phyloP scores from a whole-genome alignment of 1,139 yeast species.

The Meyerozyma sp. region DNA sequence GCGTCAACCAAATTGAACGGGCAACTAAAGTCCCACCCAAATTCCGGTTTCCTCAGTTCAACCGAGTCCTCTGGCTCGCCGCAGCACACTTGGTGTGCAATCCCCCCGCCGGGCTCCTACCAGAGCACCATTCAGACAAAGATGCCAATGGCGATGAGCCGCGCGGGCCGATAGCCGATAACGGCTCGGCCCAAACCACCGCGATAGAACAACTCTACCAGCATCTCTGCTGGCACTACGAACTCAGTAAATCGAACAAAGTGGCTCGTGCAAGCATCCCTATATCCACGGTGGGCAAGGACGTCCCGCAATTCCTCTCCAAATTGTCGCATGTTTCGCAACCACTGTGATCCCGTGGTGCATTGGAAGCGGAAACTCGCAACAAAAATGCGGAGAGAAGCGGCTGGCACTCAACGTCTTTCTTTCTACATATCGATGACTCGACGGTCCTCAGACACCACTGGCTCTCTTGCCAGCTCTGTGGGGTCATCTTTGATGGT shows the following conservation, averaged over 20 bases:
- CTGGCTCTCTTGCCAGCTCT: neutral
- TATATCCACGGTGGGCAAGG: constrained; percentile 12
- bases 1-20: constrained; percentile 57
- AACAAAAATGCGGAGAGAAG: neutral
- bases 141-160: neutral
- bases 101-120: constrained; percentile 3
- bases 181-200: neutral
- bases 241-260: constrained; percentile 13
- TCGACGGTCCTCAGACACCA: neutral
- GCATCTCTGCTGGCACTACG: constrained; percentile 14
- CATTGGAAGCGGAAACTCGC: neutral
- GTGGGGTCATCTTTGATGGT: neutral
- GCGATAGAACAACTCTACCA: constrained; percentile 6
- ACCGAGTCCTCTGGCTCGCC: constrained; percentile 64
- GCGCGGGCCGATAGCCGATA: neutral
- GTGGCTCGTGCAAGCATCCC: constrained; percentile 18
- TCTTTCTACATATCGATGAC: neutral
- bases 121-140: constrained; percentile 6
- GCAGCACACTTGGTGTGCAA: constrained; percentile 39
- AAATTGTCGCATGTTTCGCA: neutral
- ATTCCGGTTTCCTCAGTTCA: constrained; percentile 75
- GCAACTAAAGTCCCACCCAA: constrained; percentile 68
- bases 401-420: neutral
- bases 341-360: neutral
- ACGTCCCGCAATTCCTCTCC: constrained; percentile 10